These are phyloP conservation scores for Trichoderma sp. DNA, from an alignment of 2,329 filamentous ascomycete genomes.

Conservation along the genomic window DNA sequence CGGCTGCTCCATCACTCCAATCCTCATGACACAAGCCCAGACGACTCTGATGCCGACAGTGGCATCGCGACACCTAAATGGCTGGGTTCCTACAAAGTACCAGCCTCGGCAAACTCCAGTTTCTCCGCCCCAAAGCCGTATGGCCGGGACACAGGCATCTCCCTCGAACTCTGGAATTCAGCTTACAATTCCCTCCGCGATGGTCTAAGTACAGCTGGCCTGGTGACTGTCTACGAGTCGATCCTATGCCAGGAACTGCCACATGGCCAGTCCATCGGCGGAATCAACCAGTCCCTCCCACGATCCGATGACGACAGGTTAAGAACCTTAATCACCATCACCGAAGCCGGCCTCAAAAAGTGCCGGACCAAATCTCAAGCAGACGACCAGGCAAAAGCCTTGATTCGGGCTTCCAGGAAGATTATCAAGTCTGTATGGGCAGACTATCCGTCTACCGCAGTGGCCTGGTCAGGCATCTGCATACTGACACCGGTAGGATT, in stretches of 20 bases:
- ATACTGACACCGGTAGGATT: constrained; percentile 37
- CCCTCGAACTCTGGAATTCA: constrained; percentile 35
- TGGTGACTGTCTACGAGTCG: constrained; percentile 38
- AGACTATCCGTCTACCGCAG: constrained; percentile 30
- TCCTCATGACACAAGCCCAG: not conserved
- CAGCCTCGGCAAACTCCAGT: not conserved
- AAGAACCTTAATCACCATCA: constrained; percentile 33
- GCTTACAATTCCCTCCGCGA: constrained; percentile 36
- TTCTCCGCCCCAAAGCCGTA: not conserved
- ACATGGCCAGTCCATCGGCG: constrained; percentile 29
- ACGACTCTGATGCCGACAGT: constrained; percentile 14
- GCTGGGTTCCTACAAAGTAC: not conserved
- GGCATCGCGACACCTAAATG: constrained; percentile 13
- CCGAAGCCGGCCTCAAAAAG: constrained; percentile 32
- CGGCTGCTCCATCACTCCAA: constrained; percentile 17
- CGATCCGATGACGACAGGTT: constrained; percentile 29
- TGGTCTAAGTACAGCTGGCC: constrained; percentile 29
- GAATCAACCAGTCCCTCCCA: constrained; percentile 29
- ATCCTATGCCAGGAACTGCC: constrained; percentile 38
- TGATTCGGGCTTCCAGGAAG: constrained; percentile 31
- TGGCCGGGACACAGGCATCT: constrained; percentile 10
- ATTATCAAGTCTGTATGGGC: constrained; percentile 29
- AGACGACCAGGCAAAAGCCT: constrained; percentile 30
- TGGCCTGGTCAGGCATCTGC: constrained; percentile 39
- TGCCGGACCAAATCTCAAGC: constrained; percentile 30